Base-by-base conservation (phyloP, 1,284 basidiomycete genomes). In the Porodaedalea pini region DNA sequence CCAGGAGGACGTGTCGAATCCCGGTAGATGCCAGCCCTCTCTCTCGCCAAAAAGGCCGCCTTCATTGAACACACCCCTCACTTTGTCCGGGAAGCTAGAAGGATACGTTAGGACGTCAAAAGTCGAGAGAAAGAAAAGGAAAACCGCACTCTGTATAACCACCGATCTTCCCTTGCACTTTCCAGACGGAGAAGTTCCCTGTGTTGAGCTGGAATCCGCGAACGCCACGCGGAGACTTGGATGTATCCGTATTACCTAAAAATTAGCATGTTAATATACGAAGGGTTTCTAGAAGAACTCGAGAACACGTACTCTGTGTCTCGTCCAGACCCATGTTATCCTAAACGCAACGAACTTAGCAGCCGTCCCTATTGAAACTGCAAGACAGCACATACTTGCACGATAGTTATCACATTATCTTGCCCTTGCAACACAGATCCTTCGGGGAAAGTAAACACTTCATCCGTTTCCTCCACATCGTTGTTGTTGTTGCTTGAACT, bases 281-380 rank as follows among this genome's bases (percentile, higher is more conserved):
- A 21, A 41, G 15, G 21, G 19, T 50, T 25, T 15, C 17, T 11
- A 29, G 32, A 15, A 2, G 13, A 19, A 41, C 56, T 45, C 21
- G 34, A 43, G 21, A 23, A 21, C 3, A 62, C 74, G 64, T 59
- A 82, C 82, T 67, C 58, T 73, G 67, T 37, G 78, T 78, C 67
- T 91, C 83, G 59, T 88, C 78, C 61, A 89, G 71, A 1, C 90
- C 90, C 85, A 88, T 90, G 63, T 90, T 88, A 62, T 92, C 90
- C 79, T 90, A 23, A 11, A 5, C 17, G 19, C 10, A 17, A 25
- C 6, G 25, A n/a, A 4, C 10, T 52, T 19, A 39, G 23, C 4
- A 29, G 15, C 23, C 2, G 19, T 27, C 15, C 29, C 25, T 23
- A 45, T 45, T 3, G 40, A 41, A 11, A 32, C 25, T 6, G 29